Base-by-base conservation (phyloP, 306 rosid species). In the Pueraria montana region DNA sequence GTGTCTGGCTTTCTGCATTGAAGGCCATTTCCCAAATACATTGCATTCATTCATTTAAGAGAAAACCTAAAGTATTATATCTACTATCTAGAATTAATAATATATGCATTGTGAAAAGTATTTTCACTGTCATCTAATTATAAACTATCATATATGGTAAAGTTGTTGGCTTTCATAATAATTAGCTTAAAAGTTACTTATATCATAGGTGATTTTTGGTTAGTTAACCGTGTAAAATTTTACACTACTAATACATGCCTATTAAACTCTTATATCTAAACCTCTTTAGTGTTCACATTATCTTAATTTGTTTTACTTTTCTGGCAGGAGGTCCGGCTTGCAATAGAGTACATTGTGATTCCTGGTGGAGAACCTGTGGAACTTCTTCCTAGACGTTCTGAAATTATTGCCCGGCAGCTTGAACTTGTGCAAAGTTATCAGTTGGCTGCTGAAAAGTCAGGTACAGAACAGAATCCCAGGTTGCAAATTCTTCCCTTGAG, bases 301-400 rank as follows among this genome's bases (percentile, higher is more conserved):
- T 65, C 16, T 63, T 1, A 55, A 53, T 75, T 53, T 53, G 40
- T 21, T 61, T 78, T 59, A 56, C 55, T 80, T 75, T 26, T 67
- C 21, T 80, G 70, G 58, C 77, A 96, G 99, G 99, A 96, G 97
- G 99, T 94, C 64, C 91, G 99, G 76, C 97, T 96, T 48, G 99
- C 98, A 30, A 96, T 96, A 17, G 99, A 96, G 86, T 94, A 96
- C 84, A 96, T 96, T 0, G 99, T 96, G 81, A 96, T 96, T 85
- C 99, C 99, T 64, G 99, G 99, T 36, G 98, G 99, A 85, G 99
- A 96, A 80, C 87, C 98, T 2, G 99, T 96, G 26, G 99, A 96
- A 87, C 99, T 96, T 85, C 99, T 96, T 64, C 98, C 99, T 18
- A 91, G 99, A 76, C 34, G 94, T 77, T 91, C 98, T 2, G 98